These are phyloP conservation scores for Elasticomyces elasticus DNA, from an alignment of 495 filamentous ascomycete species.

Conservation along the genomic window DNA sequence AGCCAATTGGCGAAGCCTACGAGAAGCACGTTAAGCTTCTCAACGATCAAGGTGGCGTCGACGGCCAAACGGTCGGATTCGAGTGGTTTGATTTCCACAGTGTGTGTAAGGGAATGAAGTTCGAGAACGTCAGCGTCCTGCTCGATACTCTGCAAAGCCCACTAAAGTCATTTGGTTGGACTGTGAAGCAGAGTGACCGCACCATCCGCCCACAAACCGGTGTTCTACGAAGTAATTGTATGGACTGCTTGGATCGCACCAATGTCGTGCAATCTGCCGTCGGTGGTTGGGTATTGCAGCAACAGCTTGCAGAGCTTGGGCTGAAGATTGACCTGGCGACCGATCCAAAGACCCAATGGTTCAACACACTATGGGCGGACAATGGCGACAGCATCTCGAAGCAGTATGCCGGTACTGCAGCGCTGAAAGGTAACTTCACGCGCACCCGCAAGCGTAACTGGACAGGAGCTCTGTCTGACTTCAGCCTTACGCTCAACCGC, in stretches of 20 bases:
- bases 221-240: constrained; percentile 83
- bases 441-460: constrained; percentile 82
- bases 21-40: constrained; percentile 51
- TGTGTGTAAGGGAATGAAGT: constrained; percentile 89
- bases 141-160: constrained; percentile 56
- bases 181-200: constrained; percentile 31
- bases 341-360: constrained; percentile 74
- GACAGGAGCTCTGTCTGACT: constrained; percentile 83
- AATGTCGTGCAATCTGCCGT: constrained; percentile 88
- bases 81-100: constrained; percentile 97
- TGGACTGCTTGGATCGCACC: constrained; percentile 93
- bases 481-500: constrained; percentile 73
- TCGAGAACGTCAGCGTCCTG: constrained; percentile 78
- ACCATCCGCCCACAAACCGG: constrained; percentile 49
- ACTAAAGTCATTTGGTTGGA: constrained; percentile 53
- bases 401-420: constrained; percentile 77
- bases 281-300: constrained; percentile 64
- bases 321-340: constrained; percentile 56
- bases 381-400: constrained; percentile 69
- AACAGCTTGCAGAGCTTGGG: constrained; percentile 63
- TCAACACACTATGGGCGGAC: constrained; percentile 92
- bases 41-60: constrained; percentile 50
- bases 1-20: constrained; percentile 66
- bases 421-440: constrained; percentile 92
- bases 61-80: constrained; percentile 49